Conservation (phyloP, 257 asterid species). For the Henckelia pumila region DNA sequence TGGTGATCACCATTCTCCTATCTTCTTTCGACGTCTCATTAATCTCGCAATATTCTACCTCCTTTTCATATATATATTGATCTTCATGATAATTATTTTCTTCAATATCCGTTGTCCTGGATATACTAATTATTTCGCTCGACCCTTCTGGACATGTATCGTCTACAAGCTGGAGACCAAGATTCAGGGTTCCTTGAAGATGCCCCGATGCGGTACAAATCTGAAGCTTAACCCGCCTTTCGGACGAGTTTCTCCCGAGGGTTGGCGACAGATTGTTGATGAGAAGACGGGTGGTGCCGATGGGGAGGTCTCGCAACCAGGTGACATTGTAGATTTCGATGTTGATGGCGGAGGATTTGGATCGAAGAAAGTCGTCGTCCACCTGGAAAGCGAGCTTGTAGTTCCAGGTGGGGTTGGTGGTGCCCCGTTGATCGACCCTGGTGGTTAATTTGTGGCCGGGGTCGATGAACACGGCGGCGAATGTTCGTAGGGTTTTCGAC, state of each 20-base stretch:
- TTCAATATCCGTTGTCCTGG: no score
- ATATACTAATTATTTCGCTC: constrained; percentile 31
- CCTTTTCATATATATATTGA: no score
- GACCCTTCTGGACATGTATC: constrained; percentile 18
- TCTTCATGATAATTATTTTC: no score
- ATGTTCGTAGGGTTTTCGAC: constrained; percentile 41
- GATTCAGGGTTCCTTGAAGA: constrained; percentile 55
- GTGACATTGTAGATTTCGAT: constrained; percentile 78
- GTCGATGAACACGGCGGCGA: constrained; percentile 57
- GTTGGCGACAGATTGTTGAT: constrained; percentile 52
- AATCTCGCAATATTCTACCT: no score
- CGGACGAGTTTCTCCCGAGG: constrained; percentile 31
- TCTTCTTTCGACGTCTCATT: not conserved
- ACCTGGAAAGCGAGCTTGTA: constrained; percentile 52
- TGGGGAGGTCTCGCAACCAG: constrained; percentile 81
- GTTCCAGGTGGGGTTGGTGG: constrained; percentile 80
- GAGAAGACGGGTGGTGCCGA: constrained; percentile 62
- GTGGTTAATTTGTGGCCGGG: constrained; percentile 73
- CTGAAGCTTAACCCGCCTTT: constrained; percentile 41
- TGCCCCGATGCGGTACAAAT: constrained; percentile 71
- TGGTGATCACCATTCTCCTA: constrained; percentile 3
- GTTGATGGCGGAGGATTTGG: constrained; percentile 41
- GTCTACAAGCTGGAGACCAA: constrained; percentile 50
- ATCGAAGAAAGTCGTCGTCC: constrained; percentile 44
- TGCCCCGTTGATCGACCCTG: constrained; percentile 67